These are phyloP conservation scores for Vicia sativa DNA, from an alignment of 306 rosid genomes.

Conservation along the genomic window DNA sequence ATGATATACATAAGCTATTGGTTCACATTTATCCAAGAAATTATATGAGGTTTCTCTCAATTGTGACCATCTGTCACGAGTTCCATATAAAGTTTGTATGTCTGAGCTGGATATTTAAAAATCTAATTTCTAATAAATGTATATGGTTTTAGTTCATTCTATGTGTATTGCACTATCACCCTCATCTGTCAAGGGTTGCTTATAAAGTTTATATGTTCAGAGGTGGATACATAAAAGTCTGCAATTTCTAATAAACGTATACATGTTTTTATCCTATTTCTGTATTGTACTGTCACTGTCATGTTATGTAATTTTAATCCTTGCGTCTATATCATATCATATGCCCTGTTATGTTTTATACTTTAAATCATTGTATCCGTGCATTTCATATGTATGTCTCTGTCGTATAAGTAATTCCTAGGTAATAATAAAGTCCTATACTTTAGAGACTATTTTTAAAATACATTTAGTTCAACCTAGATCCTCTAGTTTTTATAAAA, in stretches of 20 bases:
- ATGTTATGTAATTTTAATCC: neutral
- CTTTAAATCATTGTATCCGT: neutral
- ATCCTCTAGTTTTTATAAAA: slow-evolving; percentile 26
- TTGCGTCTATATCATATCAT: neutral
- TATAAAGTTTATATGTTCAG: neutral
- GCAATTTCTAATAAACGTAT: neutral
- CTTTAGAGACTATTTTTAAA: slow-evolving; percentile 28
- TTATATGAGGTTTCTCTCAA: slow-evolving; percentile 8
- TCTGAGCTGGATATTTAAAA: neutral
- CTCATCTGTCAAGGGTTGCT: too few species aligned
- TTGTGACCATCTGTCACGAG: neutral
- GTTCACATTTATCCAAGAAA: slow-evolving; percentile 26
- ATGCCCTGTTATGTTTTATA: neutral
- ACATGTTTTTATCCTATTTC: neutral
- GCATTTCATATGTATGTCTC: neutral
- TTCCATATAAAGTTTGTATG: neutral
- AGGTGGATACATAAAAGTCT: neutral
- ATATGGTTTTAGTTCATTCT: neutral
- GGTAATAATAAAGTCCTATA: neutral
- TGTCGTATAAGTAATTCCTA: neutral
- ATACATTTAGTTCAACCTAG: slow-evolving; percentile 10
- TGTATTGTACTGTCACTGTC: neutral
- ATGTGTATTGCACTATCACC: neutral
- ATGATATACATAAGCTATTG: slow-evolving; percentile 1
- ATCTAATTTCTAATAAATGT: neutral